These are phyloP conservation scores for Carex arenaria DNA, from an alignment of 202 grass and related monocot species.

Conservation along the genomic window DNA sequence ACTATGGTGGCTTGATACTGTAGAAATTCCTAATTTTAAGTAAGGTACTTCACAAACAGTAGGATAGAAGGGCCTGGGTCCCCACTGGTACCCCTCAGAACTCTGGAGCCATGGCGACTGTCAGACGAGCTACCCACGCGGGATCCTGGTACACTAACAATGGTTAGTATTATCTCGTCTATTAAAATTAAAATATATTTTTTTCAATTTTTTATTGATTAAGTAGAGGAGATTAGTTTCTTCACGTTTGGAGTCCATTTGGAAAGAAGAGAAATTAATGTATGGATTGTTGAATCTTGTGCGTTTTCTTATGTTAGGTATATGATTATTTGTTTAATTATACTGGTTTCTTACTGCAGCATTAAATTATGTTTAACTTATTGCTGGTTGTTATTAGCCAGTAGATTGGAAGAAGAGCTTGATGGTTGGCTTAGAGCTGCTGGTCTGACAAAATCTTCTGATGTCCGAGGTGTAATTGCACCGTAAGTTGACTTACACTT, in stretches of 20 bases:
- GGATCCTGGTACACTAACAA: slow-evolving; percentile 95
- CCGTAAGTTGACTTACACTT: slow-evolving; percentile 60
- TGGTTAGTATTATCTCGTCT: slow-evolving; percentile 34
- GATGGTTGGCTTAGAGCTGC: slow-evolving; percentile 58
- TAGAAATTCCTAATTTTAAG: no score
- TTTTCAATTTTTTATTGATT: background rate
- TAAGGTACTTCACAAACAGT: no score
- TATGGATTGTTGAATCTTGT: background rate
- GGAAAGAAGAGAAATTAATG: background rate
- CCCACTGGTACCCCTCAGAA: no score
- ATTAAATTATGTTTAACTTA: slow-evolving; percentile 4
- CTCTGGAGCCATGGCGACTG: slow-evolving; percentile 44
- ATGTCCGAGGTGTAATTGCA: slow-evolving; percentile 89
- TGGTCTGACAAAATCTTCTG: slow-evolving; percentile 64
- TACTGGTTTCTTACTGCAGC: slow-evolving; percentile 7
- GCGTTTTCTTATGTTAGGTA: background rate
- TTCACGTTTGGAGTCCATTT: background rate
- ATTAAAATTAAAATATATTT: background rate
- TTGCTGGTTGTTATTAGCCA: slow-evolving; percentile 47
- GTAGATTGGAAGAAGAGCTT: slow-evolving; percentile 81
- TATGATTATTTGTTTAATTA: background rate
- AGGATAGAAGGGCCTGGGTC: no score
- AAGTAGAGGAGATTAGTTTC: background rate
- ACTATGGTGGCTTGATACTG: no score
- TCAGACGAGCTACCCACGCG: slow-evolving; percentile 71